These are phyloP conservation scores for Gastrolobium villosum DNA, from an alignment of 306 rosid genomes.

Conservation along the genomic window DNA sequence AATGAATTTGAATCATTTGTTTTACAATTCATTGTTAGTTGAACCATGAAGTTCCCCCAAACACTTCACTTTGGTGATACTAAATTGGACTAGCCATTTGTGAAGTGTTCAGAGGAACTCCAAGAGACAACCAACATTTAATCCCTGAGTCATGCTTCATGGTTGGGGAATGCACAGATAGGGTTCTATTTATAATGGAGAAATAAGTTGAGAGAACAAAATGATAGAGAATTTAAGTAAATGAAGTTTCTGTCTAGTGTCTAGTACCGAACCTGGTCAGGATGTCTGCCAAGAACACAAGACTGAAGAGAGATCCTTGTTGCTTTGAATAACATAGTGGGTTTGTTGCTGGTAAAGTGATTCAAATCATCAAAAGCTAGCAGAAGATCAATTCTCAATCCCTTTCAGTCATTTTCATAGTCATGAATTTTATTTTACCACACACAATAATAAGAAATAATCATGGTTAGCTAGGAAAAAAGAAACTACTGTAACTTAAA, in stretches of 20 bases:
- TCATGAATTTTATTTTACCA: background rate
- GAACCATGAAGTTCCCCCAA: constrained; percentile 57
- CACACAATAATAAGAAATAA: background rate
- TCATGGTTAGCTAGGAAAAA: background rate
- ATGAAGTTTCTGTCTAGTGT: background rate
- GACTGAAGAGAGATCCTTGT: background rate
- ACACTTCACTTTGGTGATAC: constrained; percentile 50
- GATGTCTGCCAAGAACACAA: constrained; percentile 21
- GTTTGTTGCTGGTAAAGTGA: constrained; percentile 24
- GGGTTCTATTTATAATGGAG: constrained; percentile 40
- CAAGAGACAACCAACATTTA: constrained; percentile 51
- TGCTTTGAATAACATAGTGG: constrained; percentile 9
- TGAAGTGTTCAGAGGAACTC: constrained; percentile 67
- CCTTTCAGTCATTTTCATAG: constrained; percentile 27
- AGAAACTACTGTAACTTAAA: background rate
- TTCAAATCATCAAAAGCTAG: constrained; percentile 27
- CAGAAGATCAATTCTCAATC: constrained; percentile 24
- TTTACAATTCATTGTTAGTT: constrained; percentile 39
- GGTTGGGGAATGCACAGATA: background rate
- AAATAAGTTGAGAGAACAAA: background rate
- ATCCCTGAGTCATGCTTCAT: constrained; percentile 6
- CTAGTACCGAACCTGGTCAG: constrained; percentile 44
- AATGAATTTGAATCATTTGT: background rate
- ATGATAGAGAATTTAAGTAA: constrained; percentile 7
- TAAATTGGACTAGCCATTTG: background rate